Evolutionary conservation across 129 eudicot species (phyloP).

Genomic region (Flaveria robusta): DNA sequence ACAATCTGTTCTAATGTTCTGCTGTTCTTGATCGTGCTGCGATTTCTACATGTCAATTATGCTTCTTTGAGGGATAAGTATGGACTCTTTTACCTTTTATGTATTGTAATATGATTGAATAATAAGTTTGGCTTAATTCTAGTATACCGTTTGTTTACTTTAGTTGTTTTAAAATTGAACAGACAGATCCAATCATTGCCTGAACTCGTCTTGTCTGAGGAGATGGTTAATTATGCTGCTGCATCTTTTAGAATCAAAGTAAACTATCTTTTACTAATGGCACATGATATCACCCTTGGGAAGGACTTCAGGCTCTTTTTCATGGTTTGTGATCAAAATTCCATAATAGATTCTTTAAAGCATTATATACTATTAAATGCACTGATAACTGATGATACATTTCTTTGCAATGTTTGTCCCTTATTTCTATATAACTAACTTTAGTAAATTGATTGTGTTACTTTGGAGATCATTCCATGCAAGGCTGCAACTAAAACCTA

Average conservation of each 20-base stretch:
- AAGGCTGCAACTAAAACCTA: background rate
- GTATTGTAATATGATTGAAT: background rate
- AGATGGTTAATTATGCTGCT: conserved; percentile 93
- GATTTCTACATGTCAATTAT: conserved; percentile 80
- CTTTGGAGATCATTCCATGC: conserved; percentile 10
- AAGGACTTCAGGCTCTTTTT: conserved; percentile 93
- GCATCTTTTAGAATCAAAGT: conserved; percentile 91
- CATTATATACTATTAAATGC: background rate
- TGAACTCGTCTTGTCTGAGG: conserved; percentile 87
- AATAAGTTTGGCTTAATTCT: conserved; percentile 6
- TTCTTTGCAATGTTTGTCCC: conserved; percentile 3
- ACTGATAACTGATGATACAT: background rate
- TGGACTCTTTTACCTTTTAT: conserved; percentile 18
- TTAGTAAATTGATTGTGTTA: background rate
- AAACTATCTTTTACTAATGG: conserved; percentile 85
- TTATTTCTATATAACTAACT: background rate
- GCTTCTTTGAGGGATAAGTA: conserved; percentile 63
- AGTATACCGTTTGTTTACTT: background rate
- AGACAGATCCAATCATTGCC: conserved; percentile 76
- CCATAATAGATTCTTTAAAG: background rate
- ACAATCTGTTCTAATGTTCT: conserved; percentile 81
- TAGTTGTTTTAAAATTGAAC: conserved; percentile 28
- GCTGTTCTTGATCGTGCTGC: conserved; percentile 66
- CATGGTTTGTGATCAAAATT: conserved; percentile 58
- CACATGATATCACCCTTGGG: conserved; percentile 95